Base-by-base conservation (phyloP, 164 flowering plant genomes). In the Sedum album region DNA sequence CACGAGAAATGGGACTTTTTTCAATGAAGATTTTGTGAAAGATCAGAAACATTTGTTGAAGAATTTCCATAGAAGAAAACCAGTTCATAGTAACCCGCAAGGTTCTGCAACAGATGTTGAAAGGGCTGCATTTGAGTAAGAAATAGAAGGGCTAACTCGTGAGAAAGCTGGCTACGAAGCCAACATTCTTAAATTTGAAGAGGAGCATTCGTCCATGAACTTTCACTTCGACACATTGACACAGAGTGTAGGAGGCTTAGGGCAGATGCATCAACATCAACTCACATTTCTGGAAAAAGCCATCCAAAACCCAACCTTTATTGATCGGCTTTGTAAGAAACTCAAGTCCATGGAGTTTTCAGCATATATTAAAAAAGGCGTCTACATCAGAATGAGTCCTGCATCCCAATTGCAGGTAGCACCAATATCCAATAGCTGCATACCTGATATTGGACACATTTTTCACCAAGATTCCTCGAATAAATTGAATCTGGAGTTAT, bases 1-100 rank as follows among this genome's bases (percentile, higher is more conserved):
- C 93, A 97, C 1, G 97, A 93, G 76, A 84, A 69, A 69, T 93
- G 98, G 98, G 98, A 93, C 68, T 93, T 93, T n/a, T 81, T 86
- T 89, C 8, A 93, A 91, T 78, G 97, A 93, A 60, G 98, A 85
- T 6, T 93, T 93, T 74, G 72, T 80, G 36, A 89, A 87, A 76
- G 98, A 83, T 75, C 84, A 93, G 66, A 91, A 88, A 78, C 96
- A 93, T 79, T 84, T 89, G 28, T 93, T 93, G 5, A 93, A 88
- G 84, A 89, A 88, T 74, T 91, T 93, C 49, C 88, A 88, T 71
- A 80, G 98, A 20, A 77, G 96, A 63, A 93, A 93, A 75, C 97
- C 97, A 5, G 87, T 91, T 36, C 97, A 94, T 72, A 86, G 90
- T 75, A 83, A 87, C 44, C 96, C 93, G 73, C 93, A 77, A 63